Evolutionary conservation across 805 yeast species (phyloP).

Genomic region (Komagataella mondaviorum): DNA sequence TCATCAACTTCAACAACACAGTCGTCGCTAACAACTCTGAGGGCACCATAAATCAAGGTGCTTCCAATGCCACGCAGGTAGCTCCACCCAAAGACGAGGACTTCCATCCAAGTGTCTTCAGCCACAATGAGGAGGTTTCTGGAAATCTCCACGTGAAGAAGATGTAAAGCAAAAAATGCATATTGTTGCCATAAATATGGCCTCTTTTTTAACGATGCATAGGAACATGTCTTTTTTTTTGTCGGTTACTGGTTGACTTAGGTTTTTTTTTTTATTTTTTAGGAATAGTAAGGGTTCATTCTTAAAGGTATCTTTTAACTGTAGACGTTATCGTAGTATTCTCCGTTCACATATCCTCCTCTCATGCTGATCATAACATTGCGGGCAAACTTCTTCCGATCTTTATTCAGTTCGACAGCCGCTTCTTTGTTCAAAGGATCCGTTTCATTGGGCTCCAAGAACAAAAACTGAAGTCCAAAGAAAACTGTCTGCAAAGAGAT

Average conservation of each 20-base stretch:
- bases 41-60: background rate
- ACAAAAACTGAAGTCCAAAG: conserved; percentile 75
- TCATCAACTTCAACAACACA: background rate
- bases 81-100: background rate
- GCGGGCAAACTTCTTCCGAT: conserved; percentile 33
- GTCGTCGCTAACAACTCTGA: background rate
- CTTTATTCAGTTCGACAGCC: conserved; percentile 41
- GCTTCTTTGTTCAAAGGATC: conserved; percentile 93
- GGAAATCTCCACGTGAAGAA: background rate
- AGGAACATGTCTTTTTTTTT: background rate
- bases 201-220: background rate
- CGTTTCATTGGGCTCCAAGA: conserved; percentile 80
- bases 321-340: conserved; percentile 49
- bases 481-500: conserved; percentile 68
- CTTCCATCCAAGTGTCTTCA: background rate
- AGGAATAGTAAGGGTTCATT: background rate
- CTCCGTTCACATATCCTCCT: conserved; percentile 53
- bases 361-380: conserved; percentile 53
- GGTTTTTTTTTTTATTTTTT: no score
- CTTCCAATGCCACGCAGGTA: background rate
- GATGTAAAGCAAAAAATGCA: background rate
- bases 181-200: background rate
- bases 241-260: background rate
- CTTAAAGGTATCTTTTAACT: conserved; percentile 2
- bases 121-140: background rate